A percentile compares a stretch with the other conserved stretches of the same genome.
Evolutionary conservation across 306 rosid genomes (phyloP).

Genomic region (Gastrolobium villosum): DNA sequence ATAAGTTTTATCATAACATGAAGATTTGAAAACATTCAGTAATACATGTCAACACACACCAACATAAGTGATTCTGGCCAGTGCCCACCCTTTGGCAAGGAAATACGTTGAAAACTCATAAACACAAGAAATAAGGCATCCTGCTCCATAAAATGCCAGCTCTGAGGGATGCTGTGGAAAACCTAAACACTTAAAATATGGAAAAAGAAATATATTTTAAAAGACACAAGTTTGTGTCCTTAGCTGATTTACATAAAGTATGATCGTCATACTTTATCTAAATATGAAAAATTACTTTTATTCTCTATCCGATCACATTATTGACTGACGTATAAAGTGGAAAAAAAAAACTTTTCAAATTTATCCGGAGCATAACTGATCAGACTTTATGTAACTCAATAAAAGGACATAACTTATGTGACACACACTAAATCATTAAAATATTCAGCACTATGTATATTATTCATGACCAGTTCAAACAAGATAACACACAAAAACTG

Average conservation of each 20-base stretch:
- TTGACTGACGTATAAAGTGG: too few species aligned
- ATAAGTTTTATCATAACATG: background rate
- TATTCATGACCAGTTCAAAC: slow-evolving; percentile 22
- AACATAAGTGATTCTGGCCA: slow-evolving; percentile 32
- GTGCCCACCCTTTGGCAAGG: slow-evolving; percentile 26
- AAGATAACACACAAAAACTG: slow-evolving; percentile 21
- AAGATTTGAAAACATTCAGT: slow-evolving; percentile 36
- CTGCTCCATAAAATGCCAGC: background rate
- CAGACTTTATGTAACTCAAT: too few species aligned
- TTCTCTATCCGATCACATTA: too few species aligned
- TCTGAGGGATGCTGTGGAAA: slow-evolving; percentile 18
- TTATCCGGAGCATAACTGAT: too few species aligned
- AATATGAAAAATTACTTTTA: too few species aligned
- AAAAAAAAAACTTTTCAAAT: too few species aligned
- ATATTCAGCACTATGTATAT: slow-evolving; percentile 28
- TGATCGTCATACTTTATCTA: too few species aligned
- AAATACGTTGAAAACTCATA: slow-evolving; percentile 9
- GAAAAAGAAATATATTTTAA: too few species aligned
- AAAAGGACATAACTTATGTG: too few species aligned
- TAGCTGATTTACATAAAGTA: too few species aligned
- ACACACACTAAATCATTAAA: background rate
- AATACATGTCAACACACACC: slow-evolving; percentile 17
- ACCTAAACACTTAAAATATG: slow-evolving; percentile 28
- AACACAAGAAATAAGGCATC: slow-evolving; percentile 5
- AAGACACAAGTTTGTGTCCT: too few species aligned